Base-by-base conservation (phyloP, 2,329 filamentous ascomycete genomes). In the Plectosphaerella sp. region DNA sequence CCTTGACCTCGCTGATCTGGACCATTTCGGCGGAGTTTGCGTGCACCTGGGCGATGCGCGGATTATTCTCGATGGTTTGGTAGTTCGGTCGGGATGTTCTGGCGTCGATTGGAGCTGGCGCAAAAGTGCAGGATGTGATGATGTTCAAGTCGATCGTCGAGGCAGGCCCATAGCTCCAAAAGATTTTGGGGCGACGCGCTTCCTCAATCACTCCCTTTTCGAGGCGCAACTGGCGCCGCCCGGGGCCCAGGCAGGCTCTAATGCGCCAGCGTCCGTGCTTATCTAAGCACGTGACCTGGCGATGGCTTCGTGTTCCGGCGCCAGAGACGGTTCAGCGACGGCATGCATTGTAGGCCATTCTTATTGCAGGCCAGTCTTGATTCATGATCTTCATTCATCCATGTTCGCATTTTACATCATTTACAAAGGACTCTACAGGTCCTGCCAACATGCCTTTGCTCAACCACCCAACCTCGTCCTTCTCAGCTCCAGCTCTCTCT, bases 1-100 rank as follows among this genome's bases (percentile, higher is more conserved):
- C 88, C 79, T 96, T 96, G 66, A 96, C 89, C 76, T 96, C 91
- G 77, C 89, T 95, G 73, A 94, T 91, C 71, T 91, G 87, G 63
- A 93, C 89, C 88, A 92, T 93, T 61, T 66, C 78, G 69, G 62
- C 67, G 65, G 65, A 58, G 6, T 42, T 12, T 16, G 28, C 28
- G 14, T 37, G 45, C 47, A 52, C 46, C 48, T 51, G 48, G 42
- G 45, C 37, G 15, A 46, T 52, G 49, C 46, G 47, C 46, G 15
- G 25, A 14, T 18, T 45, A 20, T 46, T 50, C 22, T 25, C 42
- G 37, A 41, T n/a, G 37, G 37, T 41, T 46, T 22, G 25, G 43
- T 25, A 11, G 11, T 20, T n/a, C 43, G 43, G 43, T 10, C n/a
- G 20, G 43, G 20, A 15, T 25, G 20, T 9, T 33, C 7, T 14